phyloP scores from a whole-genome alignment of 768 basidiomycete genomes.

The Mrakia hoshinonis region DNA sequence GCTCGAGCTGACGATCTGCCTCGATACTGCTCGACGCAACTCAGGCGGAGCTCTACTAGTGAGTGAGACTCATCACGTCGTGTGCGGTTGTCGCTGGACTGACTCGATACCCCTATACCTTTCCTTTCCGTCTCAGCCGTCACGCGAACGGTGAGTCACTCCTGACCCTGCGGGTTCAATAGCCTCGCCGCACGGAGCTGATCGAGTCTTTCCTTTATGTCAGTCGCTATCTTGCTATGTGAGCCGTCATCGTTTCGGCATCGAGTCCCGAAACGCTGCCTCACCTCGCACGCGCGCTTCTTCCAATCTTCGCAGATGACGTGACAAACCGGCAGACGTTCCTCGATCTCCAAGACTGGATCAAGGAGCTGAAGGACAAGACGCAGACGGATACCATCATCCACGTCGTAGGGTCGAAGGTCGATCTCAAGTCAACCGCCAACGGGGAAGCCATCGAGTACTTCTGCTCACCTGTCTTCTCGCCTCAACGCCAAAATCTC shows the following conservation, averaged over 20 bases:
- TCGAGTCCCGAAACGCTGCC: not conserved
- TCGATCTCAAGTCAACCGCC: conserved; percentile 32
- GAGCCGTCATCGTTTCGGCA: not conserved
- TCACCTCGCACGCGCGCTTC: not conserved
- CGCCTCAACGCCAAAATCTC: not conserved
- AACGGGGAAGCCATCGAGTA: conserved; percentile 8
- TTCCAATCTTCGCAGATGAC: conserved; percentile 50
- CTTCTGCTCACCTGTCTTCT: not conserved
- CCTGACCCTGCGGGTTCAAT: not conserved
- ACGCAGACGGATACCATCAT: conserved; percentile 63
- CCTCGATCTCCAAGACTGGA: conserved; percentile 84
- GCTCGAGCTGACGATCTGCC: not conserved
- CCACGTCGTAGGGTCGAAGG: conserved; percentile 87
- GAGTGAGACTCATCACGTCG: not conserved
- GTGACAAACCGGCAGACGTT: conserved; percentile 82
- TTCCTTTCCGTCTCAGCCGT: not conserved
- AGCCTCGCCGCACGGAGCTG: not conserved
- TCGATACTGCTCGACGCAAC: not conserved
- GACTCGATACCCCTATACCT: not conserved
- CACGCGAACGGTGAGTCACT: conserved; percentile 13
- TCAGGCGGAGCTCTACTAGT: conserved; percentile 1
- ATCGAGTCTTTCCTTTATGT: not conserved
- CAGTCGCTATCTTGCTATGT: conserved; percentile 64
- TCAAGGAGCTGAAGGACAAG: conserved; percentile 46
- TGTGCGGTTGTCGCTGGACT: not conserved